Evolutionary conservation across 2,329 filamentous ascomycete genomes (phyloP), one percentile per base, ranked within the genome.

Genomic region (Trematosphaeria pertusa): DNA sequence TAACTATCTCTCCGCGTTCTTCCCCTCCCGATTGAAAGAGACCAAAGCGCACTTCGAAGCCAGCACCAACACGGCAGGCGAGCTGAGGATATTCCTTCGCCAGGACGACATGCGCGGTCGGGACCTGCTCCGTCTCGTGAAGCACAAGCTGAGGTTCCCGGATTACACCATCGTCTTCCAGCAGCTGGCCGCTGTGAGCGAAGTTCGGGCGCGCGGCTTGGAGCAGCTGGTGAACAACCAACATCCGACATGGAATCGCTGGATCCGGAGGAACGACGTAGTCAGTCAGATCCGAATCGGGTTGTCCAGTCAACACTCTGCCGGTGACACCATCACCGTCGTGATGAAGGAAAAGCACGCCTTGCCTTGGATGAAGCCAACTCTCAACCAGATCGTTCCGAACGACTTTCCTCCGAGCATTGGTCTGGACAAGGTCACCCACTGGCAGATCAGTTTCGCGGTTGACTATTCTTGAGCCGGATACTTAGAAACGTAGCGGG

Each of bases 1-100:
- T 2, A 37, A 37, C 0, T 68, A 65, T 37, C 35, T 67, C 17
- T 56, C 56, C 24, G 35, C 46, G 17, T 67, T 65, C 50, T 61
- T 51, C 28, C 58, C 57, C 2, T 31, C 45, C 1, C 37, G 22
- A 15, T 33, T 9, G 36, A 45, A 7, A 28, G 37, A 18, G 35
- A 43, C 36, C 14, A 28, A 3, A 45, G 53, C 18, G 10, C 39
- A 28, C 21, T 34, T 38, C 14, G 20, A 41, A 12, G 15, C 33
- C 10, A 43, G 36, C 32, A 37, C 36, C 26, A 41, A 52, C n/a
- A 19, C 43, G 14, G 21, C 36, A 0, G 52, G 50, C 4, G 52
- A 17, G 1, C 44, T 66, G 3, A 50, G 54, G 3, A 19, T 65
- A 1, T 56, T 32, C 30, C 9, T 64, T 28, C 52, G 38, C 9